Evolutionary conservation across 306 rosid genomes (phyloP).

Genomic region (Albizia julibrissin): DNA sequence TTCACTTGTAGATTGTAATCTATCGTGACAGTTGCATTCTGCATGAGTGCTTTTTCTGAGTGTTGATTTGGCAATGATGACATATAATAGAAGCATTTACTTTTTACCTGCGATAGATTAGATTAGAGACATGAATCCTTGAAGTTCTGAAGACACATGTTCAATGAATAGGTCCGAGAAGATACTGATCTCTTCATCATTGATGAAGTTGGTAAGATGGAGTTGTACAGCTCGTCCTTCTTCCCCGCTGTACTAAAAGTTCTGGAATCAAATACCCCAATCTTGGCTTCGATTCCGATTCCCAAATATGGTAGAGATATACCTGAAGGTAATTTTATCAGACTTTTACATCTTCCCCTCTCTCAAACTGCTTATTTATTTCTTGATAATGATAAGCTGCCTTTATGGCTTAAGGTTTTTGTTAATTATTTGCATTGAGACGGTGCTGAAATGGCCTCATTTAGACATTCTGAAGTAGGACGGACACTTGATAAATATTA

Average conservation of each 20-base stretch:
- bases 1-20: slow-evolving; percentile 8
- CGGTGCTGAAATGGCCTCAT: neutral
- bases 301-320: slow-evolving; percentile 77
- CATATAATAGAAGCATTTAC: slow-evolving; percentile 11
- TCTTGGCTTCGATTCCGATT: slow-evolving; percentile 82
- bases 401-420: neutral
- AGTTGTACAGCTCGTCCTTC: slow-evolving; percentile 77
- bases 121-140: neutral
- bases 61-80: slow-evolving; percentile 14
- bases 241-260: slow-evolving; percentile 77
- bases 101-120: neutral
- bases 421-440: neutral
- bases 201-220: slow-evolving; percentile 95
- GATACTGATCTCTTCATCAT: slow-evolving; percentile 75
- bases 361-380: slow-evolving; percentile 23
- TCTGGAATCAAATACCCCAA: slow-evolving; percentile 70
- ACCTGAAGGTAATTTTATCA: slow-evolving; percentile 57
- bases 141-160: slow-evolving; percentile 21
- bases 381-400: neutral
- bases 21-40: neutral
- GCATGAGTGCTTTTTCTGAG: neutral
- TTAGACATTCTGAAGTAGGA: neutral
- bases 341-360: neutral
- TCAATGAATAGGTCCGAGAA: slow-evolving; percentile 57
- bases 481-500: neutral